Evolutionary conservation across 2,329 filamentous ascomycete genomes (phyloP).

Genomic region (Ophiocordyceps camponoti-floridani): DNA sequence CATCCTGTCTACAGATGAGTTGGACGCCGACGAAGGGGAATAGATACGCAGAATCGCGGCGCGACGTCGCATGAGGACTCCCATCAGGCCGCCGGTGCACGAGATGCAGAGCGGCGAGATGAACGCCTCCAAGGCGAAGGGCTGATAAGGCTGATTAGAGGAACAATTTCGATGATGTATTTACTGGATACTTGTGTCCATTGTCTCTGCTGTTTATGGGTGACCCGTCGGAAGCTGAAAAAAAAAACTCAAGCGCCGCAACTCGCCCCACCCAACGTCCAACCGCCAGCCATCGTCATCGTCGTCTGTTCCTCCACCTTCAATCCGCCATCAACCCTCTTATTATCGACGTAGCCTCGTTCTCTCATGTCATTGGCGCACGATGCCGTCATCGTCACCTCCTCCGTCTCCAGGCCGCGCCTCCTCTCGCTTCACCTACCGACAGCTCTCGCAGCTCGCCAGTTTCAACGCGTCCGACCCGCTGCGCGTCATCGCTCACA

Average conservation of each 20-base stretch:
- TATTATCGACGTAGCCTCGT: not conserved
- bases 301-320: not conserved
- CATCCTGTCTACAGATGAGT: not conserved
- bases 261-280: not conserved
- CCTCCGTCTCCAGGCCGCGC: slow-evolving; percentile 5
- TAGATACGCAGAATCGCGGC: not conserved
- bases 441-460: slow-evolving; percentile 60
- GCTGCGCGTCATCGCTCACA: slow-evolving; percentile 72
- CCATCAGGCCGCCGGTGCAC: not conserved
- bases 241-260: not conserved
- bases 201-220: too few species aligned
- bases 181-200: too few species aligned
- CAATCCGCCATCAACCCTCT: not conserved
- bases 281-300: not conserved
- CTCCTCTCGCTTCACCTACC: slow-evolving; percentile 65
- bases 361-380: not conserved
- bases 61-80: not conserved
- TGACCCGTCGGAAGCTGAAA: not conserved
- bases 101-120: not conserved
- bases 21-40: not conserved
- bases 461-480: slow-evolving; percentile 55
- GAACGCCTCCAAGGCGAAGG: not conserved
- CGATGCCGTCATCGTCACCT: not conserved
- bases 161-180: too few species aligned
- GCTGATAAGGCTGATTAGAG: not conserved